These are phyloP conservation scores for Malbranchea zuffiana DNA, from an alignment of 2,329 filamentous ascomycete genomes.

Conservation along the genomic window DNA sequence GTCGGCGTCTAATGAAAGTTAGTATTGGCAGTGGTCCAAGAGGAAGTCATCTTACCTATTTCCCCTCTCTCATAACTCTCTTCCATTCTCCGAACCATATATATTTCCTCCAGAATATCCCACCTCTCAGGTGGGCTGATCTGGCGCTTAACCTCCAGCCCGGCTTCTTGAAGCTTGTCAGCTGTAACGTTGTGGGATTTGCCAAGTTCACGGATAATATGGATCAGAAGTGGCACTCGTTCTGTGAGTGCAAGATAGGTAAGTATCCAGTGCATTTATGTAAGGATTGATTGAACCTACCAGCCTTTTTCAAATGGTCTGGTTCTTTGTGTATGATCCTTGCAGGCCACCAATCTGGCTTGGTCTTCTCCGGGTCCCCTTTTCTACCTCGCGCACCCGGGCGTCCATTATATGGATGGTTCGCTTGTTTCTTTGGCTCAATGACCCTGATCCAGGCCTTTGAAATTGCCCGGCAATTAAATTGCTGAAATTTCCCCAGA, in stretches of 20 bases:
- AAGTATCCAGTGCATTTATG: neutral
- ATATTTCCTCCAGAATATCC: conserved; percentile 33
- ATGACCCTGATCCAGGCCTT: conserved; percentile 40
- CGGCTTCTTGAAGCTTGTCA: conserved; percentile 32
- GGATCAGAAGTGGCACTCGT: conserved; percentile 29
- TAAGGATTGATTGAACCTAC: conserved; percentile 23
- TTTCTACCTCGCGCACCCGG: conserved; percentile 29
- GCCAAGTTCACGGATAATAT: conserved; percentile 32
- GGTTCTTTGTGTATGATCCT: conserved; percentile 40
- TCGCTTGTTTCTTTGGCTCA: conserved; percentile 39
- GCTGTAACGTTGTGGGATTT: conserved; percentile 25
- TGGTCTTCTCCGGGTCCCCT: conserved; percentile 35
- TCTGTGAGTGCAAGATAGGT: conserved; percentile 17
- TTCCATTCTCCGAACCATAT: conserved; percentile 30
- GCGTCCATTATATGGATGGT: conserved; percentile 40
- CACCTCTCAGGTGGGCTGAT: conserved; percentile 27
- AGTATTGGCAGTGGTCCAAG: neutral
- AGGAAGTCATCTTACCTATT: conserved; percentile 20
- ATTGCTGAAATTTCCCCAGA: conserved; percentile 36
- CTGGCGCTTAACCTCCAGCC: conserved; percentile 28
- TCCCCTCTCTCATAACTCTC: conserved; percentile 33
- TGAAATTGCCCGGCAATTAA: conserved; percentile 35
- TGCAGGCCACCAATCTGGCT: conserved; percentile 36
- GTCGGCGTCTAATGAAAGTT: conserved; percentile 21
- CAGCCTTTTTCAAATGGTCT: conserved; percentile 38